phyloP scores from a whole-genome alignment of 345 rosid genomes.

The Cardamine occulta region DNA sequence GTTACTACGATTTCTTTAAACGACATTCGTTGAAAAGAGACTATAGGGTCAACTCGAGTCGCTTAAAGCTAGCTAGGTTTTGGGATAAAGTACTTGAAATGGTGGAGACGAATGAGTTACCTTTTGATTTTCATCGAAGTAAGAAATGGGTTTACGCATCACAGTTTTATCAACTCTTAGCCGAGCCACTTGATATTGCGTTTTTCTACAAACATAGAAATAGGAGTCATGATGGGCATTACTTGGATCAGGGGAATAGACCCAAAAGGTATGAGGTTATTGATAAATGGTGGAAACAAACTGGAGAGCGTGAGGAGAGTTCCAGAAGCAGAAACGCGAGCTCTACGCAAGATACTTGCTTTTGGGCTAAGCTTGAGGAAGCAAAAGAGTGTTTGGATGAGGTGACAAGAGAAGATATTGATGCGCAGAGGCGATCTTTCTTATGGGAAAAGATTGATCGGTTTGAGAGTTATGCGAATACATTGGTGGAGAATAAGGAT shows the following conservation, averaged over 20 bases:
- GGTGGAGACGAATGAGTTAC: slow-evolving; percentile 70
- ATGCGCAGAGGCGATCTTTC: slow-evolving; percentile 23
- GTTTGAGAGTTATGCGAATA: slow-evolving; percentile 51
- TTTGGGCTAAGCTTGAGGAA: slow-evolving; percentile 90
- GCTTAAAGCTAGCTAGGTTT: slow-evolving; percentile 62
- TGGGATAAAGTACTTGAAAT: slow-evolving; percentile 67
- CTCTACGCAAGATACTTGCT: slow-evolving; percentile 80
- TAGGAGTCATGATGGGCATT: slow-evolving; percentile 48
- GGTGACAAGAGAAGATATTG: slow-evolving; percentile 46
- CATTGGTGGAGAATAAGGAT: slow-evolving; percentile 55
- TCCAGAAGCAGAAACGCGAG: slow-evolving; percentile 58
- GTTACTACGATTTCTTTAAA: slow-evolving; percentile 84
- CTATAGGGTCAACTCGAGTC: slow-evolving; percentile 59
- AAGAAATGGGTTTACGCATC: slow-evolving; percentile 71
- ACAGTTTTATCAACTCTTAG: slow-evolving; percentile 67
- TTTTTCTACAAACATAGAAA: slow-evolving; percentile 52
- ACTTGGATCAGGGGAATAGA: slow-evolving; percentile 59
- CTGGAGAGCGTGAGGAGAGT: not conserved
- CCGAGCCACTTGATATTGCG: slow-evolving; percentile 81
- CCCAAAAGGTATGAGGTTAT: slow-evolving; percentile 69
- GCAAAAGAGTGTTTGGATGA: slow-evolving; percentile 60
- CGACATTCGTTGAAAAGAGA: slow-evolving; percentile 53
- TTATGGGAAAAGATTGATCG: slow-evolving; percentile 44
- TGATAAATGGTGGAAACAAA: slow-evolving; percentile 66
- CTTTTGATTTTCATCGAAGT: slow-evolving; percentile 59